Conservation (phyloP, 306 rosid genomes). For the Begonia masoniana region DNA sequence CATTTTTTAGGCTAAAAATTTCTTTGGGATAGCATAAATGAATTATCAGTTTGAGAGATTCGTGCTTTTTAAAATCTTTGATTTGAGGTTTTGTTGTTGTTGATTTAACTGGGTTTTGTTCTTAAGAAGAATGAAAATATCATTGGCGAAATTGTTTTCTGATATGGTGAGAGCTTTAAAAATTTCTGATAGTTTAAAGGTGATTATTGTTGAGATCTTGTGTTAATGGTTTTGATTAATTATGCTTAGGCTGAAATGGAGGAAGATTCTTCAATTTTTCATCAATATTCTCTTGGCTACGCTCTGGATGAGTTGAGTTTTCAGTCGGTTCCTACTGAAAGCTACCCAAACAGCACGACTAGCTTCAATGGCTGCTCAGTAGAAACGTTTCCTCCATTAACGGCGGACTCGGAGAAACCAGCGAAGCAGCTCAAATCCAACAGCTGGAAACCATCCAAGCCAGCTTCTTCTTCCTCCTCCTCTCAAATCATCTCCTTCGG, state of each 20-base stretch:
- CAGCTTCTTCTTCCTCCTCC: conserved; percentile 25
- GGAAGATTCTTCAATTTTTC: conserved; percentile 14
- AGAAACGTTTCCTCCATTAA: background rate
- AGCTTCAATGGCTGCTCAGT: background rate
- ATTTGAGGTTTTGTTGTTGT: too few species aligned
- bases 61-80: too few species aligned
- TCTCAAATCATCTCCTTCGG: conserved; percentile 45
- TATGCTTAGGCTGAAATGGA: conserved; percentile 18
- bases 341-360: conserved; percentile 4
- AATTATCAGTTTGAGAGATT: too few species aligned
- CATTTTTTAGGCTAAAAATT: too few species aligned
- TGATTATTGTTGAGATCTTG: background rate
- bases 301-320: conserved; percentile 25
- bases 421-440: conserved; percentile 36
- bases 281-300: conserved; percentile 20
- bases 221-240: background rate
- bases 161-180: conserved; percentile 33
- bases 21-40: too few species aligned
- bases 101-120: too few species aligned
- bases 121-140: conserved; percentile 15
- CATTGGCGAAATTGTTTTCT: conserved; percentile 31
- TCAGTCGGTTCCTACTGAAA: conserved; percentile 20
- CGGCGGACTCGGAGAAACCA: conserved; percentile 6
- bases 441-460: conserved; percentile 33
- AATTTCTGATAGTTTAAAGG: background rate